Evolutionary conservation across 805 yeast species (phyloP).

Genomic region (Pichia exigua): DNA sequence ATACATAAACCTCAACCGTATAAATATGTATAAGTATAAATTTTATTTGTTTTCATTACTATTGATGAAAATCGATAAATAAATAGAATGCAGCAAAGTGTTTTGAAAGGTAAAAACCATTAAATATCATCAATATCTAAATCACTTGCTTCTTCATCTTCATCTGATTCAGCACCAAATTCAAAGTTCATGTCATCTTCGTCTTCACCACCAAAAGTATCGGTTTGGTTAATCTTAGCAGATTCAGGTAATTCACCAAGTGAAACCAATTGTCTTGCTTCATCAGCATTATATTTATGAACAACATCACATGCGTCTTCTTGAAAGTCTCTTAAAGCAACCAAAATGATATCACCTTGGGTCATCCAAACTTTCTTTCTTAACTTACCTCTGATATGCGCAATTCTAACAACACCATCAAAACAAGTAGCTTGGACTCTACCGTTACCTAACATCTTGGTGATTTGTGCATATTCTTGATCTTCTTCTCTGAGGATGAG

Average conservation of each 20-base stretch:
- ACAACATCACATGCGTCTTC: conserved; percentile 98
- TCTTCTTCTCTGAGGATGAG: conserved; percentile 88
- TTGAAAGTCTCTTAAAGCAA: conserved; percentile 96
- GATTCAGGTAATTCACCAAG: conserved; percentile 96
- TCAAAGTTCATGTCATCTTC: conserved; percentile 98
- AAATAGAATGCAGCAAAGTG: background rate
- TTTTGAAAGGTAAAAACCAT: conserved; percentile 6
- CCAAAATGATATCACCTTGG: conserved; percentile 95
- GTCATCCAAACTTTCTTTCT: conserved; percentile 99
- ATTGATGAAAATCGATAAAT: background rate
- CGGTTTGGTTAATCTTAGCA: conserved; percentile 96
- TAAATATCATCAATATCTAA: conserved; percentile 94
- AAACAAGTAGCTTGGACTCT: conserved; percentile 93
- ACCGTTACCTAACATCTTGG: conserved; percentile 98
- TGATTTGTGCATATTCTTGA: conserved; percentile 97
- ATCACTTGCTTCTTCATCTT: conserved; percentile 58
- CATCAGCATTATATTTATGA: conserved; percentile 93
- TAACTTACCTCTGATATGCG: conserved; percentile 97
- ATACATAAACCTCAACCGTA: background rate
- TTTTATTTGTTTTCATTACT: background rate
- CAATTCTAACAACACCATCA: conserved; percentile 90
- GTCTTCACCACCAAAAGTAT: conserved; percentile 91
- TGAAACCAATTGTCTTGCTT: conserved; percentile 91
- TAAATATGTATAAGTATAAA: background rate
- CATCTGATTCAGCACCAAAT: conserved; percentile 88